Evolutionary conservation across 2,329 filamentous ascomycete genomes (phyloP).

Genomic region (Endoconidiophora laricicola): DNA sequence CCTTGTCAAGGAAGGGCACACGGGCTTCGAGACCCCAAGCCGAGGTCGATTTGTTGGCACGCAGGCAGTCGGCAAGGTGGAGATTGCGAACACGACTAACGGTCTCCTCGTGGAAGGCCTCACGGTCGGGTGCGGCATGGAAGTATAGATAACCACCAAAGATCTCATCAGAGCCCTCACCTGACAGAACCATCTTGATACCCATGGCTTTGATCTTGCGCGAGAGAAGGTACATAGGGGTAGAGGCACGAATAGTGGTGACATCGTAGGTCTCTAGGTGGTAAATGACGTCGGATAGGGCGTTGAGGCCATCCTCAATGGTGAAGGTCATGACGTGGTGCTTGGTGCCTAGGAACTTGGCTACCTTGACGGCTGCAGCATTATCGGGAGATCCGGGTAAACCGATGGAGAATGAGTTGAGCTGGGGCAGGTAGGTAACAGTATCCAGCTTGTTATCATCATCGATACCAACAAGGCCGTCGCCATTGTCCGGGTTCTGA

Average conservation of each 20-base stretch:
- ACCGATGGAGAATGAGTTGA: conserved; percentile 98
- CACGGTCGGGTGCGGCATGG: conserved; percentile 79
- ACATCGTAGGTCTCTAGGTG: conserved; percentile 97
- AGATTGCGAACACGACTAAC: conserved; percentile 91
- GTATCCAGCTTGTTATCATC: conserved; percentile 80
- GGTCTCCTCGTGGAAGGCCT: conserved; percentile 90
- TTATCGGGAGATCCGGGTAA: conserved; percentile 86
- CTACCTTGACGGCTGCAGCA: conserved; percentile 79
- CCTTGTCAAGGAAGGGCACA: conserved; percentile 94
- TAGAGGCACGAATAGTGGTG: conserved; percentile 94
- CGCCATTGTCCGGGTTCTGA: conserved; percentile 34
- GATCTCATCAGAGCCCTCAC: conserved; percentile 94
- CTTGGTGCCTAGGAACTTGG: conserved; percentile 91
- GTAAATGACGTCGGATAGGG: conserved; percentile 92
- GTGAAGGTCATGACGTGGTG: conserved; percentile 98
- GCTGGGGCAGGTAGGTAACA: conserved; percentile 77
- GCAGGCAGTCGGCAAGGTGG: conserved; percentile 86
- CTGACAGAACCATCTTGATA: conserved; percentile 97
- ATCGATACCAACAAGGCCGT: conserved; percentile 83
- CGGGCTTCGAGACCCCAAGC: conserved; percentile 97
- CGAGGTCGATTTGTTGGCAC: conserved; percentile 97
- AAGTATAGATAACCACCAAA: conserved; percentile 99
- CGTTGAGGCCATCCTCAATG: conserved; percentile 90
- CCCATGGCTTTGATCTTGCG: conserved; percentile 99
- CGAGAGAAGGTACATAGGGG: conserved; percentile 93